Evolutionary conservation across 352 stramenopile genomes (phyloP).

Genomic region (Phytophthora chlamydospora): DNA sequence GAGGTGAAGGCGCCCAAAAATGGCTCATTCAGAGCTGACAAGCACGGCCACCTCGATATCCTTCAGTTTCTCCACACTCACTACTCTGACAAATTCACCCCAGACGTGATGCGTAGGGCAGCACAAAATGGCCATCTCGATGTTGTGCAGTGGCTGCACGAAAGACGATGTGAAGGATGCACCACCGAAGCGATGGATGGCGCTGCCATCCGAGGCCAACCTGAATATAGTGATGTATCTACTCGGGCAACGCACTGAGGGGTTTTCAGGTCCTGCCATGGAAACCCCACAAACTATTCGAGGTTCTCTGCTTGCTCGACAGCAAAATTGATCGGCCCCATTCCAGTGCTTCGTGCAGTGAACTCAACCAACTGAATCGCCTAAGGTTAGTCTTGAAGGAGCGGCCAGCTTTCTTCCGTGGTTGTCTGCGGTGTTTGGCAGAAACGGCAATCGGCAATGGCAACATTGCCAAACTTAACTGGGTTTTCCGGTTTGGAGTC

Average conservation of each 20-base stretch:
- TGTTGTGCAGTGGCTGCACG: too few species aligned
- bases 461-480: neutral
- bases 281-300: neutral
- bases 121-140: neutral
- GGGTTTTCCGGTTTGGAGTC: conserved; percentile 1
- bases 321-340: neutral
- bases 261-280: neutral
- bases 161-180: too few species aligned
- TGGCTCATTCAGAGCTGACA: neutral
- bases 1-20: neutral
- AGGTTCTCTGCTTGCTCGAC: conserved; percentile 1
- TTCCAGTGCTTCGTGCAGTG: too few species aligned
- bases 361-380: neutral
- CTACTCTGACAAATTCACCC: neutral
- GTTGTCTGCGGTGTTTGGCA: neutral
- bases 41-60: neutral
- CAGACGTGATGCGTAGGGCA: neutral
- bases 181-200: too few species aligned
- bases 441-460: neutral
- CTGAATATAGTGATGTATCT: neutral
- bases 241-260: neutral
- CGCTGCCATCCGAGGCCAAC: too few species aligned
- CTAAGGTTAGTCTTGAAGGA: neutral
- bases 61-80: conserved; percentile 2
- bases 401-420: neutral